Conservation (phyloP, 208 protist species). For the Herpetomonas samuelpessoai region DNA sequence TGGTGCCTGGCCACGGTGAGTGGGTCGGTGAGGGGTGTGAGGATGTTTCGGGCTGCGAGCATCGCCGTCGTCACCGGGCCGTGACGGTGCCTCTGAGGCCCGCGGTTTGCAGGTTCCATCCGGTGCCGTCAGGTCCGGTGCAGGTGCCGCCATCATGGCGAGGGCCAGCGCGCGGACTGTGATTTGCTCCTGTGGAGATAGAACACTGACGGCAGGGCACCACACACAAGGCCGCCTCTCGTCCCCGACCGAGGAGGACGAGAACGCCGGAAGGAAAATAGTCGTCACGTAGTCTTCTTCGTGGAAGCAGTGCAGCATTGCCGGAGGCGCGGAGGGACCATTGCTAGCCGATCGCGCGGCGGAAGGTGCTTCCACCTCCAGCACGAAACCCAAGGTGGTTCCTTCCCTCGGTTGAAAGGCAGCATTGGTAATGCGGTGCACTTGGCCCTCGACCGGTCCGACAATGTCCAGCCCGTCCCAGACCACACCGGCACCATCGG, state of each 20-base stretch:
- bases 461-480: slow-evolving; percentile 36
- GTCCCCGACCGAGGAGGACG: too few relatives aligned
- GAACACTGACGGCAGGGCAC: slow-evolving; percentile 28
- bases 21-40: too few relatives aligned
- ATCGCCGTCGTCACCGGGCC: too few relatives aligned
- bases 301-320: background rate
- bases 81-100: background rate
- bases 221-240: slow-evolving; percentile 17
- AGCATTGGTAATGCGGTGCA: slow-evolving; percentile 1
- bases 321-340: background rate
- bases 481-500: slow-evolving; percentile 27
- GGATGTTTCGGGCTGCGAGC: too few relatives aligned
- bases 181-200: slow-evolving; percentile 28
- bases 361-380: background rate
- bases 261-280: slow-evolving; percentile 14
- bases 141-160: background rate
- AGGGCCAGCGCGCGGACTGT: slow-evolving; percentile 6
- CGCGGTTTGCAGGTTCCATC: background rate
- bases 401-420: background rate
- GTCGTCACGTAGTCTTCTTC: slow-evolving; percentile 18
- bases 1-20: too few relatives aligned
- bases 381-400: background rate
- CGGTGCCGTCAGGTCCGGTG: background rate
- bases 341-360: slow-evolving; percentile 1
- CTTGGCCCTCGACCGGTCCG: slow-evolving; percentile 23